Evolutionary conservation across 495 filamentous ascomycete species (phyloP), one percentile per base, ranked within the genome.

Genomic region (Zalerion maritima): DNA sequence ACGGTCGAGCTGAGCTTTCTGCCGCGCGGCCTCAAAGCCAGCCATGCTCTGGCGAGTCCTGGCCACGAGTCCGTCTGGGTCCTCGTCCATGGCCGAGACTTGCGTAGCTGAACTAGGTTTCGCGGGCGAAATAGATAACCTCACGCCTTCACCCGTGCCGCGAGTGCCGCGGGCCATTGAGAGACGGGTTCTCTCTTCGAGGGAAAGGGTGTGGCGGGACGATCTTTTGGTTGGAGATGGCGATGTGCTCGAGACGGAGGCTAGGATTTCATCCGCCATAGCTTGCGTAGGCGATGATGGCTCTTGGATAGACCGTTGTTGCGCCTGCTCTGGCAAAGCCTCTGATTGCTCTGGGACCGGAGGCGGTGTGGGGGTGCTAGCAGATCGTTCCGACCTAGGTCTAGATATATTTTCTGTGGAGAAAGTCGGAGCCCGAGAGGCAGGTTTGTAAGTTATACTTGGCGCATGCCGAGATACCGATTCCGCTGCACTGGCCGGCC

Each of bases 41-140:
- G 75, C 80, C 75, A 93, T 87, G 40, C 77, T 84, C 39, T 74
- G 70, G n/a, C 81, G 65, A 1, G 84, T 92, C 20, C 84, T 75
- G 30, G 85, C 71, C 18, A 73, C 57, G 10, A 93, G 65, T 3
- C 32, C 45, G 14, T 48, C 49, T 26, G 37, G 40, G 7, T 49
- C 21, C 23, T 37, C 23, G 13, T 42, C 35, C 14, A 34, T 30
- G 18, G 38, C 15, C 10, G 16, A 21, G 8, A 14, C 31, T 21
- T 18, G 16, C 29, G n/a, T 13, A 21, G 20, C 13, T 7, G 21
- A 22, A 17, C 27, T 35, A 16, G 11, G 37, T 28, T 25, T 21
- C 1, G 22, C 13, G 2, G 28, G 29, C n/a, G n/a, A n/a, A n/a
- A n/a, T n/a, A n/a, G n/a, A n/a, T n/a, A n/a, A n/a, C n/a, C n/a